Percentiles rank a stretch among this genome's conserved stretches.
Evolutionary conservation across 176 grass and related monocot genomes (phyloP).

Genomic region (Bothriochloa decipiens): DNA sequence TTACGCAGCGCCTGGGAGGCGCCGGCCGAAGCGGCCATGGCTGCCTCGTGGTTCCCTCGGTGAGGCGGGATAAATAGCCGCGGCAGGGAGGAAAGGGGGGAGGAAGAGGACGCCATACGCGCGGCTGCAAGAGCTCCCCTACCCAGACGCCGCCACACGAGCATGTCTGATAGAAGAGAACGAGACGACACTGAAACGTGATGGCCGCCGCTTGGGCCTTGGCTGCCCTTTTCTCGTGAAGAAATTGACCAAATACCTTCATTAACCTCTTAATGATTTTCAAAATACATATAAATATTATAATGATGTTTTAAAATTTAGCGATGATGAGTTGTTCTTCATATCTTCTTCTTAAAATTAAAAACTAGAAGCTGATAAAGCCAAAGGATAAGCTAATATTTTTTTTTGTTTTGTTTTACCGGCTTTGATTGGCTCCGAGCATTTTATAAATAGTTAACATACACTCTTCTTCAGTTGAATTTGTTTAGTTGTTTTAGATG

Average conservation of each 20-base stretch:
- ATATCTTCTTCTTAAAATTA: no score
- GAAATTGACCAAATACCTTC: not conserved
- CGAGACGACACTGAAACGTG: not conserved
- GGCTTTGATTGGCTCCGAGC: no score
- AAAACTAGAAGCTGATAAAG: no score
- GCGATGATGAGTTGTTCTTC: no score
- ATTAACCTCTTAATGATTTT: not conserved
- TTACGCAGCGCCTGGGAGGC: slow-evolving; percentile 6
- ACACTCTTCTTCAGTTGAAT: no score
- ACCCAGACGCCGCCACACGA: not conserved
- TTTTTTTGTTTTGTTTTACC: no score
- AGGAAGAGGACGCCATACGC: slow-evolving; percentile 35
- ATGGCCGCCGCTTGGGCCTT: not conserved
- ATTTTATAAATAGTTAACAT: no score
- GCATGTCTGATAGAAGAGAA: slow-evolving; percentile 3
- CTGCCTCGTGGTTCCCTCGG: not conserved
- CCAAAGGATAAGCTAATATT: no score
- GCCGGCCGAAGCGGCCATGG: slow-evolving; percentile 31
- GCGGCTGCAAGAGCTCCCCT: not conserved
- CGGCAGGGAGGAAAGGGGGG: slow-evolving; percentile 29
- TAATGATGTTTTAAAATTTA: no score
- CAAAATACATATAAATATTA: not conserved
- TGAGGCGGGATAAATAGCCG: not conserved
- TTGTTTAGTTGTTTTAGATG: no score
- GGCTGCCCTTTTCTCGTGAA: not conserved